Base-by-base conservation (phyloP, 176 grass and related monocot species). In the Phyllostachys edulis region DNA sequence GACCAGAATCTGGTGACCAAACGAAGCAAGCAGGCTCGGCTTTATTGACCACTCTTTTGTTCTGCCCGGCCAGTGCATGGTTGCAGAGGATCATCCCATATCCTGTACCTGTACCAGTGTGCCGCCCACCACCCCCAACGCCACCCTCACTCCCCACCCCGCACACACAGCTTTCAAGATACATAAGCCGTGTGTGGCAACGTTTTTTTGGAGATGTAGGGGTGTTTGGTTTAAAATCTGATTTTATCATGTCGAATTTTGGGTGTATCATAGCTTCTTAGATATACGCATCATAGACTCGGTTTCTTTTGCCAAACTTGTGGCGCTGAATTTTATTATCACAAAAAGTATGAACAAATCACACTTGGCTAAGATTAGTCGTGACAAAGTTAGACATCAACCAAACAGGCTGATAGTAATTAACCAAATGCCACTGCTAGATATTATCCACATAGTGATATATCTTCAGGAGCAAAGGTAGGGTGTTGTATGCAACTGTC, bases 31-130 rank as follows among this genome's bases (percentile, higher is more conserved):
- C 44, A 71, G 56, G 65, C 21, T 20, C 70, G 49, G 69, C 85
- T 71, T 88, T 91, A 64, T 88, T 88, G 84, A 80, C 75, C 71
- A 45, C 45, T 80, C 63, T 65, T 80, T 84, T 76, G 75, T 57
- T 64, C 13, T 54, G 34, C 51, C 45, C 45, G 34, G 34, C 24
- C 37, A 75, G 39, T 40, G 75, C 76, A 61, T 67, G 67, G 34
- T 55, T 45, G 42, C 75, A 73, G 45, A 44, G n/a, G 24, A 40
- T 14, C 66, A 65, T 84, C 42, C 32, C 32, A 34, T 34, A 34
- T 76, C 39, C 21, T 63, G 65, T 83, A 23, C 7, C 64, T 0
- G 29, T 29, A n/a, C n/a, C n/a, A 40, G 37, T 41, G 63, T 39
- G 76, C 9, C 8, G 3, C 17, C 14, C 18, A 0, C 29, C 29